phyloP scores from a whole-genome alignment of 352 stramenopile genomes.

The Phytophthora palmivora region DNA sequence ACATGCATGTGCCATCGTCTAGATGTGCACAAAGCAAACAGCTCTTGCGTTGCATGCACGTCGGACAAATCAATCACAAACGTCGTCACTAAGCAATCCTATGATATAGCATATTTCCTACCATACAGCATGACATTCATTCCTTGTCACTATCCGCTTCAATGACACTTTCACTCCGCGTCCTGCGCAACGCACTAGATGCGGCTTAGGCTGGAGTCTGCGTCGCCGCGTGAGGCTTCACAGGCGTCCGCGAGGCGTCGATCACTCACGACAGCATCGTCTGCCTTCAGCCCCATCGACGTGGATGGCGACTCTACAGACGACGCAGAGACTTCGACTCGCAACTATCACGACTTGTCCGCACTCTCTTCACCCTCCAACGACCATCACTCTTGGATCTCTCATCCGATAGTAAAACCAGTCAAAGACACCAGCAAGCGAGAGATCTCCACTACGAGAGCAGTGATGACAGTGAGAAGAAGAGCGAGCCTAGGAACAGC shows the following conservation, averaged over 20 bases:
- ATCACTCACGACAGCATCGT: neutral
- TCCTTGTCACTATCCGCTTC: constrained; percentile 22
- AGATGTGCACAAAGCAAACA: neutral
- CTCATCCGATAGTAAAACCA: neutral
- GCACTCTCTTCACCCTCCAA: neutral
- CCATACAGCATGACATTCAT: constrained; percentile 12
- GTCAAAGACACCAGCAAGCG: neutral
- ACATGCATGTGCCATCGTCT: neutral
- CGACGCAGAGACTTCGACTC: constrained; percentile 16
- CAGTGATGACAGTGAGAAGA: constrained; percentile 31
- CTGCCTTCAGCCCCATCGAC: constrained; percentile 34
- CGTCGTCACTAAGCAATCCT: neutral
- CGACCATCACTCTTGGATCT: constrained; percentile 33
- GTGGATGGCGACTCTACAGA: constrained; percentile 35
- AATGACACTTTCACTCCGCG: constrained; percentile 14
- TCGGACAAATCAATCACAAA: constrained; percentile 29
- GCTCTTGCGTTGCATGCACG: constrained; percentile 4
- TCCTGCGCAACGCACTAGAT: constrained; percentile 10
- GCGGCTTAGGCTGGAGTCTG: constrained; percentile 28
- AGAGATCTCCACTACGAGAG: constrained; percentile 10
- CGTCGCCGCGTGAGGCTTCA: constrained; percentile 12
- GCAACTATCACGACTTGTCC: neutral
- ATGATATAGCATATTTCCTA: neutral
- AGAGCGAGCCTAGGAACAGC: constrained; percentile 13
- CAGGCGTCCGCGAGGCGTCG: constrained; percentile 1